Base-by-base conservation (phyloP, 2,329 filamentous ascomycete genomes). In the Aspergillus sp. region DNA sequence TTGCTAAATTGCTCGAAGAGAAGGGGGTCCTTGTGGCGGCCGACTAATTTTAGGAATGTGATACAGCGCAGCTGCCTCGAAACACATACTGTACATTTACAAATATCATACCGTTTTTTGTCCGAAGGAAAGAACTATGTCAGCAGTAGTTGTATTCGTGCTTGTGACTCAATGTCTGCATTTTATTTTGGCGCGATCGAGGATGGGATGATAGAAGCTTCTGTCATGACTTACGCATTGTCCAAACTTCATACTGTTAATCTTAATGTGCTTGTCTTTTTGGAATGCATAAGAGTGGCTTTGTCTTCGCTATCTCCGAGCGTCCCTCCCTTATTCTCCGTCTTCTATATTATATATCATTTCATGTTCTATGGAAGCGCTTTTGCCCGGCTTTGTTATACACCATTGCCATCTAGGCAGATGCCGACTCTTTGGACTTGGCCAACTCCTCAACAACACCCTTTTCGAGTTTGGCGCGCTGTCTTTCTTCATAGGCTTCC, bases 1-100 rank as follows among this genome's bases (percentile, higher is more conserved):
- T 99, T 71, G 91, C 92, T 8, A 96, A 96, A 83, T 78, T 98
- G 75, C 82, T 99, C 53, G 91, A 96, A 74, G 90, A 96, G 78
- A 96, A 96, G 83, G 87, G 87, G 63, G 91, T 98, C n/a, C 79
- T 99, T 58, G 86, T 88, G 15, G 78, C 83, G 2, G 83, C 87
- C 62, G 86, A 88, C 64, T 75, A 70, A 68, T 39, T 27, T 23
- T 19, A 23, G 13, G 41, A 11, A 5, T 23, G 19, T 44, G 41
- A 13, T 19, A 5, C 5, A 36, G 32, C 19, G 17, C 41, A 44
- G 41, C 41, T 44, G 19, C 19, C 13, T 23, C 44, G 44, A 49
- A 1, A 49, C 7, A 49, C 8, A 2, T 30, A 15, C 44, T 44
- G 41, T 44, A 44, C 41, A 44, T 21, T 44, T 23, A 13, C 41